A percentile compares a stretch with the other conserved stretches of the same genome.
These are phyloP conservation scores for Tuber aestivum DNA, from an alignment of 495 filamentous ascomycete species.

Conservation along the genomic window DNA sequence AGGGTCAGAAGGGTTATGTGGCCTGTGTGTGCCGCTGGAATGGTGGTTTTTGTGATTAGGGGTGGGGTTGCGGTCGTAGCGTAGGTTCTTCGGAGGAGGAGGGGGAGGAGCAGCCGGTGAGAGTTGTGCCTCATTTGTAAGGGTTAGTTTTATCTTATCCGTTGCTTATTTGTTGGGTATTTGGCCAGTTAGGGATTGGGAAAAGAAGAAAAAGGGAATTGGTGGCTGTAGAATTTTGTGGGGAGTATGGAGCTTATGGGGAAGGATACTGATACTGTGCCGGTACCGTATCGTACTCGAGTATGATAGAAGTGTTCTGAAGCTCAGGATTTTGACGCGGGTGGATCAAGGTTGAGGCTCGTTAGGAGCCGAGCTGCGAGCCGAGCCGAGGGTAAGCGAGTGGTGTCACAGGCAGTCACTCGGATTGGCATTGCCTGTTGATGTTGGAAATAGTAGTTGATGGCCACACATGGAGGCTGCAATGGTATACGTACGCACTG, in stretches of 20 bases:
- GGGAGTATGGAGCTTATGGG: not conserved
- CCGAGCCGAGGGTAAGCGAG: not conserved
- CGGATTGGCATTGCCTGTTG: no score
- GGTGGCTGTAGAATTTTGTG: not conserved
- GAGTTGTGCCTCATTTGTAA: not conserved
- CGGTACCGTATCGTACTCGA: no score
- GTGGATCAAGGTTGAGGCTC: not conserved
- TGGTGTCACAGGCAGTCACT: not conserved
- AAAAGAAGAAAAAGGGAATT: not conserved
- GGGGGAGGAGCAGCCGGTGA: conserved; percentile 11
- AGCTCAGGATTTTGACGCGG: not conserved
- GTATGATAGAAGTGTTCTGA: not conserved
- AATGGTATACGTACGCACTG: no score
- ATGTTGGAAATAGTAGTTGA: no score
- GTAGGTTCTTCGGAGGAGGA: conserved; percentile 12
- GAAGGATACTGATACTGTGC: not conserved
- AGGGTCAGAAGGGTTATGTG: conserved; percentile 82
- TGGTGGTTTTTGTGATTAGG: conserved; percentile 61
- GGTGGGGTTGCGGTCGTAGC: conserved; percentile 39
- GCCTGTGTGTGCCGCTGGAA: conserved; percentile 74
- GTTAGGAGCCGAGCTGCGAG: no score
- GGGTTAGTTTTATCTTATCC: not conserved
- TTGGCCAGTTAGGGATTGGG: not conserved
- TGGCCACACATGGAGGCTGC: no score
- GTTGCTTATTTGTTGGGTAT: not conserved